Evolutionary conservation across 345 rosid species (phyloP).

Genomic region (Eucalyptus tenuipes): DNA sequence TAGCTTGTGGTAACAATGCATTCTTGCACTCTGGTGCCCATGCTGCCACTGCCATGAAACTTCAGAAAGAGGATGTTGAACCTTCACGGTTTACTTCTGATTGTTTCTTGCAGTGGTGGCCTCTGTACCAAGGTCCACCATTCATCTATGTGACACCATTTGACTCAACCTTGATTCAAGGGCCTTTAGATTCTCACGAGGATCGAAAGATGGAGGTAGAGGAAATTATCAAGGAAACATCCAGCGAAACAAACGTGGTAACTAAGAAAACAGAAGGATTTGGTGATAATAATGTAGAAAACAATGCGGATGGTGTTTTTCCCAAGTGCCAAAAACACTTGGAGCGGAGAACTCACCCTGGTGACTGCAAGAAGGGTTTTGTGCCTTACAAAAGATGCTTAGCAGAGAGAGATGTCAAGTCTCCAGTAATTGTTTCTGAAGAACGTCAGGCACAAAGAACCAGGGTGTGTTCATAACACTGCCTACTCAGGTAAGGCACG

Average conservation of each 20-base stretch:
- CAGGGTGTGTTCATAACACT: conserved; percentile 30
- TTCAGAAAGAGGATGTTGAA: not conserved
- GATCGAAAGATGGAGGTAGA: conserved; percentile 1
- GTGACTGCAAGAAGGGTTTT: conserved; percentile 19
- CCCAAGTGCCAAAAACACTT: not conserved
- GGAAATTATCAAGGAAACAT: conserved; percentile 25
- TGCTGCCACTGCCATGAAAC: not conserved
- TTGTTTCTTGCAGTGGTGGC: not conserved
- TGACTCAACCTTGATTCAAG: not conserved
- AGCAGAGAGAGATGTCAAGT: conserved; percentile 34
- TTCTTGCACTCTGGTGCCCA: not conserved
- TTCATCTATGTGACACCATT: not conserved
- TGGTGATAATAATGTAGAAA: conserved; percentile 12
- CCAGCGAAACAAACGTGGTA: conserved; percentile 2
- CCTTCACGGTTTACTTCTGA: not conserved
- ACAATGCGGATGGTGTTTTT: conserved; percentile 5
- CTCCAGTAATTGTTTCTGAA: conserved; percentile 15
- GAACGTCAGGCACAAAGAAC: conserved; percentile 33
- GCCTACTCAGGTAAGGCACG: not conserved
- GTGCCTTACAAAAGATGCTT: conserved; percentile 71
- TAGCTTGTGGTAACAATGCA: not conserved
- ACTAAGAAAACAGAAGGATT: not conserved
- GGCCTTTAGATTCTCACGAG: not conserved
- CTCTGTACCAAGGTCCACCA: conserved; percentile 4
- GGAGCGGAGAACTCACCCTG: not conserved